Conservation (phyloP, 768 basidiomycete genomes). For the Saitozyma podzolica region DNA sequence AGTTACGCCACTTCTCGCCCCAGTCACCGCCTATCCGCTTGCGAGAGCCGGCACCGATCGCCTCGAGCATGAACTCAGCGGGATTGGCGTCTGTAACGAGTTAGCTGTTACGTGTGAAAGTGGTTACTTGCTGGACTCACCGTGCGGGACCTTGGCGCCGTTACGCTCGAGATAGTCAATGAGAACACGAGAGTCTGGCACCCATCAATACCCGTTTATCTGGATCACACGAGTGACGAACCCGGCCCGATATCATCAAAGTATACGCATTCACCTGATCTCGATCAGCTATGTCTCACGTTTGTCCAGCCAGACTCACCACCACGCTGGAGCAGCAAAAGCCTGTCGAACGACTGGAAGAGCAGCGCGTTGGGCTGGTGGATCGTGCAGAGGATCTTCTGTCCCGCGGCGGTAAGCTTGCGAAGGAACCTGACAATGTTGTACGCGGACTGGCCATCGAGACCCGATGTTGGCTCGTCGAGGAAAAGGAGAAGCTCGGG, state of each 20-base stretch:
- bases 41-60: slow-evolving; percentile 63
- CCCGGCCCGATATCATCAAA: slow-evolving; percentile 60
- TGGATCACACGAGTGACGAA: no score
- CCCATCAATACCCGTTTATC: no score
- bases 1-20: slow-evolving; percentile 80
- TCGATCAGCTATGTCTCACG: no score
- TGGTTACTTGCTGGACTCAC: no score
- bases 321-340: slow-evolving; percentile 74
- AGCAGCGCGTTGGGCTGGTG: slow-evolving; percentile 85
- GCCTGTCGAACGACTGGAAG: slow-evolving; percentile 77
- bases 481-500: slow-evolving; percentile 79
- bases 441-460: slow-evolving; percentile 56
- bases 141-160: slow-evolving; percentile 65
- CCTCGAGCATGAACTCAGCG: slow-evolving; percentile 62
- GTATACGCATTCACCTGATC: slow-evolving; percentile 56
- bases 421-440: slow-evolving; percentile 63
- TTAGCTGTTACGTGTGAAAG: no score
- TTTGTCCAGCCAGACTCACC: slow-evolving; percentile 58
- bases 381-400: slow-evolving; percentile 87
- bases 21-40: slow-evolving; percentile 72
- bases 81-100: slow-evolving; percentile 64
- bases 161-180: slow-evolving; percentile 75
- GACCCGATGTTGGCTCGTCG: slow-evolving; percentile 84
- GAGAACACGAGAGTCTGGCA: slow-evolving; percentile 59
- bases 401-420: slow-evolving; percentile 74